These are phyloP conservation scores for Iris pallida DNA, from an alignment of 116 monocot species.

Conservation along the genomic window DNA sequence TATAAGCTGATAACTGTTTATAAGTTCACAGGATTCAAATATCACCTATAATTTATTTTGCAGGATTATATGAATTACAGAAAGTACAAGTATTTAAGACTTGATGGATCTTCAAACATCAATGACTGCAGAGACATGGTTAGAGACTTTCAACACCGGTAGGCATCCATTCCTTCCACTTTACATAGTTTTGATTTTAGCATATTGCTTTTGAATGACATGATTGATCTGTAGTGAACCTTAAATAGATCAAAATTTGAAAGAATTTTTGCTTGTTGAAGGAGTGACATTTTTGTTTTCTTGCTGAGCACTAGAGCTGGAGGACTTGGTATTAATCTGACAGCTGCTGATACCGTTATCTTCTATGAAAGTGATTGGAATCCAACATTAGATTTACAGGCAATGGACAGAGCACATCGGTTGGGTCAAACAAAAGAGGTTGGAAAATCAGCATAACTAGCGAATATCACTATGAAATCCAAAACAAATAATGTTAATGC, in stretches of 20 bases:
- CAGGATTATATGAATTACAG: slow-evolving; percentile 99
- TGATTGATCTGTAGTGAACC: not conserved
- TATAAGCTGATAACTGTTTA: no score
- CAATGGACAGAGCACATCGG: slow-evolving; percentile 97
- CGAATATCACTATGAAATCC: no score
- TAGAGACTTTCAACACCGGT: slow-evolving; percentile 85
- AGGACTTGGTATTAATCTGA: slow-evolving; percentile 95
- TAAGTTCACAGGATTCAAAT: not conserved
- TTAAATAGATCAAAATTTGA: slow-evolving; percentile 1
- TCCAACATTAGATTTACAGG: slow-evolving; percentile 92
- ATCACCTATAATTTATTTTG: slow-evolving; percentile 16
- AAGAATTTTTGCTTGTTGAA: slow-evolving; percentile 27
- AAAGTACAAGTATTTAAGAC: slow-evolving; percentile 94
- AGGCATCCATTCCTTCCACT: slow-evolving; percentile 6
- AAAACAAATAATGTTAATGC: no score
- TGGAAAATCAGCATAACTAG: slow-evolving; percentile 7
- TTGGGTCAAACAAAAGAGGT: slow-evolving; percentile 98
- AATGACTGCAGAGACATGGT: slow-evolving; percentile 97
- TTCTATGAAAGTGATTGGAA: slow-evolving; percentile 99
- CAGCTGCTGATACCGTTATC: slow-evolving; percentile 98
- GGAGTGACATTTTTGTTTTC: slow-evolving; percentile 97
- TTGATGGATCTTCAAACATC: slow-evolving; percentile 93
- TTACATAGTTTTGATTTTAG: not conserved
- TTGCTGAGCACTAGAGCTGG: slow-evolving; percentile 97
- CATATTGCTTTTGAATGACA: not conserved